A percentile compares a stretch with the other conserved stretches of the same genome.
These are phyloP conservation scores for Rhodotorula sp. DNA, from an alignment of 1,284 basidiomycete genomes.

Conservation along the genomic window DNA sequence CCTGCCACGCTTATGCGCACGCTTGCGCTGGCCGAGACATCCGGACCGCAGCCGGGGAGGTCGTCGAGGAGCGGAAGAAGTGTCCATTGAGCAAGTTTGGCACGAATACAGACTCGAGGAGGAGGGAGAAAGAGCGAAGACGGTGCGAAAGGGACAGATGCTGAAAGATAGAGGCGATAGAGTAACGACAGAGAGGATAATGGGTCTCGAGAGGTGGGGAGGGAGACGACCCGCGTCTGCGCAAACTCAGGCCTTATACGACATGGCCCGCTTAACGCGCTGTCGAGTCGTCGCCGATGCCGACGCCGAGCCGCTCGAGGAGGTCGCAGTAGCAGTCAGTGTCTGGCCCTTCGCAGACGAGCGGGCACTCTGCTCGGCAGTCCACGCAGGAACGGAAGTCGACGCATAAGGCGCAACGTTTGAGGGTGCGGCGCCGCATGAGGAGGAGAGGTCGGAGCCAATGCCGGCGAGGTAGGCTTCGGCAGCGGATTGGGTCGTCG, in stretches of 20 bases:
- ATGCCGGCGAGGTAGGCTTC: conserved; percentile 20
- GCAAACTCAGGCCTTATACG: neutral
- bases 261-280: conserved; percentile 4
- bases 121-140: too few relatives aligned
- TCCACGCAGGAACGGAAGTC: conserved; percentile 18
- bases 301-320: neutral
- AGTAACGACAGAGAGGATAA: too few relatives aligned
- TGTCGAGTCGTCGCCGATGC: conserved; percentile 13
- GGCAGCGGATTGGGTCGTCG: conserved; percentile 18
- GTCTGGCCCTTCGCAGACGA: conserved; percentile 10
- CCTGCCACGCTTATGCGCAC: too few relatives aligned
- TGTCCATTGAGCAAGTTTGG: too few relatives aligned
- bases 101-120: too few relatives aligned
- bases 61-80: too few relatives aligned
- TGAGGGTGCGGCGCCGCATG: conserved; percentile 28
- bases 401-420: conserved; percentile 29
- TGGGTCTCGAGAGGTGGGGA: too few relatives aligned
- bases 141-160: too few relatives aligned
- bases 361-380: conserved; percentile 21
- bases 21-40: too few relatives aligned
- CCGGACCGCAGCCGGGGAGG: too few relatives aligned
- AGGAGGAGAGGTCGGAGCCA: conserved; percentile 4
- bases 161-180: too few relatives aligned
- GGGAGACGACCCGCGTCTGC: neutral
- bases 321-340: conserved; percentile 25